These are phyloP conservation scores for Backusella circina DNA, from an alignment of 192 early-diverging fungal genomes.

Conservation along the genomic window DNA sequence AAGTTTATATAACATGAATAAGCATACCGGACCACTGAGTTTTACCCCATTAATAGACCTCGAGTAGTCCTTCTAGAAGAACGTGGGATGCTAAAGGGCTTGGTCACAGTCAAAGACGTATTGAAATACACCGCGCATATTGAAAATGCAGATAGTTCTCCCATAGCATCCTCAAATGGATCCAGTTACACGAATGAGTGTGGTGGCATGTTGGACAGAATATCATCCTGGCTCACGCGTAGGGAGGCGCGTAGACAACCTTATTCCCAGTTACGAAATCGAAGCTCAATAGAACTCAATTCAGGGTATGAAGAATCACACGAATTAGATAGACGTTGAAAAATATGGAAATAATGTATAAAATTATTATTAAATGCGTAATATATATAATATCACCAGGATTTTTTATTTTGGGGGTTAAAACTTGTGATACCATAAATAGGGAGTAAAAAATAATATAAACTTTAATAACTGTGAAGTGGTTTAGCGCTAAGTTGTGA, in stretches of 20 bases:
- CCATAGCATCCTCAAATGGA: not conserved
- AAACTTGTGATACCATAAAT: not conserved
- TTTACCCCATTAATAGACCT: conserved; percentile 37
- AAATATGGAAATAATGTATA: not conserved
- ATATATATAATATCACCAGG: not conserved
- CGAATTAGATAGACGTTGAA: not conserved
- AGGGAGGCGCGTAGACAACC: not conserved
- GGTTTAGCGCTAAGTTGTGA: conserved; percentile 9
- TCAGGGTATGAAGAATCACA: not conserved
- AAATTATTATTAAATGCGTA: not conserved
- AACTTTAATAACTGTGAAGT: conserved; percentile 6
- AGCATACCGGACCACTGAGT: not conserved
- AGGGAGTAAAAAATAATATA: not conserved
- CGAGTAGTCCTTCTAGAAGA: conserved; percentile 67
- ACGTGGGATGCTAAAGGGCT: conserved; percentile 56
- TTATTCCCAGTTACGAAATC: conserved; percentile 3
- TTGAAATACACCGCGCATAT: conserved; percentile 55
- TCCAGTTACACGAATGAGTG: not conserved
- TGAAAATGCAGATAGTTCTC: conserved; percentile 21
- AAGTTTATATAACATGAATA: not conserved
- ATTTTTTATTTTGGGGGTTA: not conserved
- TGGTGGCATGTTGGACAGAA: conserved; percentile 8
- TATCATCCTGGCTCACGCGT: not conserved
- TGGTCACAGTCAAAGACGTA: conserved; percentile 78
- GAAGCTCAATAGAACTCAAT: not conserved